phyloP scores from a whole-genome alignment of 306 rosid species.

The Malus domestica region DNA sequence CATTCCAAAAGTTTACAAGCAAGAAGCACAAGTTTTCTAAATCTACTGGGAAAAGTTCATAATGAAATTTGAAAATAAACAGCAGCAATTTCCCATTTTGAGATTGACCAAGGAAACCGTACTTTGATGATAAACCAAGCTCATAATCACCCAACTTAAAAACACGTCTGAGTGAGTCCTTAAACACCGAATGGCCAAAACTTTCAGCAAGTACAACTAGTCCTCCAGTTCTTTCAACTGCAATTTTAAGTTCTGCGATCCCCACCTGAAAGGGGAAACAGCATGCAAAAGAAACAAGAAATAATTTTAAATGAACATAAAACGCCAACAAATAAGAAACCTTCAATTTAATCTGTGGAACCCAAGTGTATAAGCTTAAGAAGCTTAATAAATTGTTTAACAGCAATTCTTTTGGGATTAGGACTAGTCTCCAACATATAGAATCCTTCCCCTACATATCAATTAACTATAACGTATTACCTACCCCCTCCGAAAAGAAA shows the following conservation, averaged over 20 bases:
- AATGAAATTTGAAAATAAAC: not conserved
- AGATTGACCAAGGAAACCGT: slow-evolving; percentile 25
- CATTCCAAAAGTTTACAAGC: not conserved
- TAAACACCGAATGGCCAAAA: slow-evolving; percentile 89
- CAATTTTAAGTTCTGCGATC: slow-evolving; percentile 90
- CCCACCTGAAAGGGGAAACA: slow-evolving; percentile 61
- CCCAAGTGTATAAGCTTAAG: not conserved
- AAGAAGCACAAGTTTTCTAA: not conserved
- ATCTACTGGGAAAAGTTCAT: not conserved
- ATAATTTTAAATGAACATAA: not conserved
- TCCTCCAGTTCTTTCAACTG: slow-evolving; percentile 93
- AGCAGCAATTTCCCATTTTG: not conserved
- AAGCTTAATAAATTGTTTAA: not conserved
- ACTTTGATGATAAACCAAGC: slow-evolving; percentile 92
- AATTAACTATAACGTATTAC: not conserved
- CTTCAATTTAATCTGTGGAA: not conserved
- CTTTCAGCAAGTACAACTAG: slow-evolving; percentile 95
- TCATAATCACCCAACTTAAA: slow-evolving; percentile 70
- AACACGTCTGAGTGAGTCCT: slow-evolving; percentile 76
- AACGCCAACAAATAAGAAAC: not conserved
- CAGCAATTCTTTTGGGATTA: not conserved
- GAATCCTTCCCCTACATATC: not conserved
- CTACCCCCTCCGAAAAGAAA: not conserved
- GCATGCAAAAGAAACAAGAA: slow-evolving; percentile 9
- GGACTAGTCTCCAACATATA: not conserved